Evolutionary conservation across 2,329 filamentous ascomycete species (phyloP), one percentile per base, ranked within the genome.

Genomic region (Neurospora sp.): DNA sequence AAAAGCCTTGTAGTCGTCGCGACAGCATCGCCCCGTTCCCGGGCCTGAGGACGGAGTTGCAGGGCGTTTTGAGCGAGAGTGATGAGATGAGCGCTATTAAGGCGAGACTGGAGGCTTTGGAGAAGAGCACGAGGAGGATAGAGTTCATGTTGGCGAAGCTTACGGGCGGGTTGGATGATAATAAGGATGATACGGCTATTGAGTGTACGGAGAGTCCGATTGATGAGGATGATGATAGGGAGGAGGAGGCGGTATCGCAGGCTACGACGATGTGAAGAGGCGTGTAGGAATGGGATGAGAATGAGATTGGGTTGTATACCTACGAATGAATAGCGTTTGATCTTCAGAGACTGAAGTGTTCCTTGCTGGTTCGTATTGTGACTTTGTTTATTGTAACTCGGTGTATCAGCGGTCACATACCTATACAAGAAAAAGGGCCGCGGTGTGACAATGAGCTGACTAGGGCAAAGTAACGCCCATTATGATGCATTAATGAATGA

Each of bases 1-100:
- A 62, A 36, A 72, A 70, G 66, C 69, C 68, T 67, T 66, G 71
- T 70, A 81, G 81, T 66, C 82, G 86, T 42, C 81, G 86, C 66
- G 86, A 89, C 77, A 88, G 86, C 46, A 86, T 87, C 71, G 79
- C 79, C 28, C 80, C 81, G 72, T 87, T 86, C 70, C 86, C 85
- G 0, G 83, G 84, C 0, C 78, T 87, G 15, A 77, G 80, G 40
- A 82, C 83, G 67, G 86, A 87, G 76, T 77, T 88, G 72, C 81
- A 82, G 36, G 79, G 80, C 1, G 83, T 85, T 7, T 80, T 87
- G 70, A 79, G 80, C 38, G 84, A 85, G 38, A 79, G 81, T 13
- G 80, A 82, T 43, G 84, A 84, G 69, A 77, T 80, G 19, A 81
- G 80, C 13, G 80, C 81, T n/a, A 76, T 87, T 66, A 76, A 79